Base-by-base conservation (phyloP, 1,139 yeast genomes). In the Hyphopichia wangnamkhiaoensis region DNA sequence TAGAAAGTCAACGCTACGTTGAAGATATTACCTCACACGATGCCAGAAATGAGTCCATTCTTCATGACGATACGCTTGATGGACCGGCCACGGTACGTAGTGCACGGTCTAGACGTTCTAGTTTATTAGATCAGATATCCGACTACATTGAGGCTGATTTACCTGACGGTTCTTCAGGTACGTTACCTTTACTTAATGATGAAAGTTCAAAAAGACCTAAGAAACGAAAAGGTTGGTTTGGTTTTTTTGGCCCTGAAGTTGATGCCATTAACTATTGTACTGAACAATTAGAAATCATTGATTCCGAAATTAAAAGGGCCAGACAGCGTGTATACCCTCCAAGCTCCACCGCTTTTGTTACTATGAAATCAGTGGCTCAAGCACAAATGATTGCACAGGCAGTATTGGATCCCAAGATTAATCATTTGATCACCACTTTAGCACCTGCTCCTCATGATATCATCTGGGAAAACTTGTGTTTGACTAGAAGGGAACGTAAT, bases 341-440 rank as follows among this genome's bases (percentile, higher is more conserved):
- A 1, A 66, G 74, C 4, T 68, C 76, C 6, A 63, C 71, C 10
- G 95, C 96, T 0, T 88, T 88, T 59, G 79, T 88, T 17, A 88
- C 95, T 1, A 83, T 88, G 93, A 84, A 82, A 46, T 76, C 88
- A 1, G 95, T 87, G 8, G 87, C 94, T 0, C 82, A 84, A 50
- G 95, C 96, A 1, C 96, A 88, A 57, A 80, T 88, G 84, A 82
- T 89, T 7, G 94, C 96, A 0, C 96, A 89, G 57, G 88, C 95
- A 0, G 86, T 87, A 1, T 65, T 88, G 37, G 94, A 89, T 46
- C 95, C 96, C 0, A 75, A 81, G 39, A 84, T 88, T 1, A 77
- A 82, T 54, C 83, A 84, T 40, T 65, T 88, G 33, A 81, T 86
- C 33, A 84, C 94, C 7, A 74, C 71, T 35, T 67, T 87, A 35